phyloP scores from a whole-genome alignment of 495 filamentous ascomycete genomes.

The Schizothecium vesticola region DNA sequence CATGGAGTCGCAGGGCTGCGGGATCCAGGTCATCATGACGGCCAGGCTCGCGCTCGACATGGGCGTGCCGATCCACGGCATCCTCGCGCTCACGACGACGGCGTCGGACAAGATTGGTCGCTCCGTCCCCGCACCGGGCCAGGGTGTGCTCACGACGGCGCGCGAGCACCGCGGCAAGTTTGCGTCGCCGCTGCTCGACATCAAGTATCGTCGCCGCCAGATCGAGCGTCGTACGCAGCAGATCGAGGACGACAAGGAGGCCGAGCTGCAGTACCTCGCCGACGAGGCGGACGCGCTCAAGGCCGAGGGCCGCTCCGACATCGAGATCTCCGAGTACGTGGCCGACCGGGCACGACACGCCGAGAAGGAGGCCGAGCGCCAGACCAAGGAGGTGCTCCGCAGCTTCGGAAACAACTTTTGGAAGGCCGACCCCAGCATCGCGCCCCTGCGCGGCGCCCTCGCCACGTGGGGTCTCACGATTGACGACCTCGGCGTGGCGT shows the following conservation, averaged over 20 bases:
- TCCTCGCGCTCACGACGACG: slow-evolving; percentile 91
- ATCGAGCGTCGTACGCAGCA: slow-evolving; percentile 86
- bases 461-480: slow-evolving; percentile 98
- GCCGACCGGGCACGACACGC: slow-evolving; percentile 81
- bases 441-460: slow-evolving; percentile 87
- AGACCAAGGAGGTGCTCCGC: slow-evolving; percentile 85
- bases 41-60: slow-evolving; percentile 94
- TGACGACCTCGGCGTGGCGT: slow-evolving; percentile 89
- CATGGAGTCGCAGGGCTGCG: slow-evolving; percentile 99
- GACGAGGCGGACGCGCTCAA: slow-evolving; percentile 91
- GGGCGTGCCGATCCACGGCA: slow-evolving; percentile 96
- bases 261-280: slow-evolving; percentile 86
- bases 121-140: slow-evolving; percentile 90
- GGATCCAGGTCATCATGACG: slow-evolving; percentile 98
- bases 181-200: slow-evolving; percentile 89
- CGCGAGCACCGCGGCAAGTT: slow-evolving; percentile 86
- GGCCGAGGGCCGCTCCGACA: slow-evolving; percentile 62
- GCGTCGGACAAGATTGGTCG: slow-evolving; percentile 98
- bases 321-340: slow-evolving; percentile 73
- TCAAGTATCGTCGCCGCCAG: slow-evolving; percentile 93
- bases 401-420: slow-evolving; percentile 97
- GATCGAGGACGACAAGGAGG: slow-evolving; percentile 93
- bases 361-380: slow-evolving; percentile 78
- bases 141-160: slow-evolving; percentile 96
- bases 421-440: slow-evolving; percentile 89